Evolutionary conservation across 176 grass and related monocot genomes (phyloP).

Genomic region (Phoenix dactylifera): DNA sequence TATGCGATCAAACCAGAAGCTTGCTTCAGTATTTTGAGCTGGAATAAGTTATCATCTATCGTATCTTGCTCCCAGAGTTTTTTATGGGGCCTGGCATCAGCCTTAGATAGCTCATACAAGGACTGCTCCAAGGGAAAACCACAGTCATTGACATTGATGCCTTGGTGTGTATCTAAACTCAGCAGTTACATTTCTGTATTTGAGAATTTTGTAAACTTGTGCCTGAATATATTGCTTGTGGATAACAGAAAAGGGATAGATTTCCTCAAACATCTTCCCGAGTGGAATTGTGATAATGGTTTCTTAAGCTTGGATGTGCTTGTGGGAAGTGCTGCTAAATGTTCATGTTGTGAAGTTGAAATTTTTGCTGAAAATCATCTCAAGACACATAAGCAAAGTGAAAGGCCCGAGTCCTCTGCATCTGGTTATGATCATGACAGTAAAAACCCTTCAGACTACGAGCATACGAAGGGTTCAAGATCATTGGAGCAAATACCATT

Average conservation of each 20-base stretch:
- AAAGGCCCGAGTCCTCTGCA: not conserved
- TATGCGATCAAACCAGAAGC: conserved; percentile 48
- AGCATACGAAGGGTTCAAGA: not conserved
- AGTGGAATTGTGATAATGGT: conserved; percentile 39
- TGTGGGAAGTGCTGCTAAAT: conserved; percentile 34
- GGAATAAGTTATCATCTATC: conserved; percentile 47
- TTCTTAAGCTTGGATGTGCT: conserved; percentile 42
- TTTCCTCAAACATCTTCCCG: conserved; percentile 22
- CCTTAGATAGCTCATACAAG: conserved; percentile 37
- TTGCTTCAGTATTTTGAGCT: conserved; percentile 30
- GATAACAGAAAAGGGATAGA: conserved; percentile 25
- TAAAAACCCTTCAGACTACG: not conserved
- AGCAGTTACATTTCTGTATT: conserved; percentile 46
- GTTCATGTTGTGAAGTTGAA: conserved; percentile 8
- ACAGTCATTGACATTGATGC: conserved; percentile 22
- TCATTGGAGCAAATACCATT: conserved; percentile 2
- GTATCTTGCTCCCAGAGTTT: conserved; percentile 79
- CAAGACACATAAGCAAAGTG: not conserved
- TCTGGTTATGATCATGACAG: not conserved
- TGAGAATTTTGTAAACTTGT: conserved; percentile 64
- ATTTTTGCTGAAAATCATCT: conserved; percentile 1
- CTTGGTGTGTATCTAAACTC: conserved; percentile 50
- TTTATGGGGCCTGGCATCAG: conserved; percentile 64
- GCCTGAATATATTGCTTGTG: conserved; percentile 60
- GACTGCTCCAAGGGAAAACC: conserved; percentile 18